Conservation (phyloP, 129 eudicot genomes). For the Smallanthus sonchifolius region DNA sequence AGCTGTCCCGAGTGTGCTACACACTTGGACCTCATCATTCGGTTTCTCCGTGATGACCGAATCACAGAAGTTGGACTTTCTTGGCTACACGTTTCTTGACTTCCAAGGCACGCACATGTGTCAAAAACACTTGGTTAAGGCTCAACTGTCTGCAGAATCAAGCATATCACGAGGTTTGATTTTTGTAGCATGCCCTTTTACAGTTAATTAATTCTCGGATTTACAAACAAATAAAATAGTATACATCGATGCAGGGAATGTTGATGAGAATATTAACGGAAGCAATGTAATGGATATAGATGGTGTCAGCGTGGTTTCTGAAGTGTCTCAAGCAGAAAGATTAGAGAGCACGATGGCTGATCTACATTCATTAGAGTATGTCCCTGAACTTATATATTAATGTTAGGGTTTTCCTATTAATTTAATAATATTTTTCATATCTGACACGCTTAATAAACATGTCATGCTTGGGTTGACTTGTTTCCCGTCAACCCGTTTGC, state of each 20-base stretch:
- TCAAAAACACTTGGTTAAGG: conserved; percentile 56
- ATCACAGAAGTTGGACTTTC: conserved; percentile 53
- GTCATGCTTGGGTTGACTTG: not conserved
- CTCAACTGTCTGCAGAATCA: conserved; percentile 26
- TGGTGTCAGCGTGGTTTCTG: conserved; percentile 48
- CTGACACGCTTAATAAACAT: not conserved
- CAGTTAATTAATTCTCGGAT: not conserved
- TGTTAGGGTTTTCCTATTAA: not conserved
- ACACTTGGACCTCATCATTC: conserved; percentile 37
- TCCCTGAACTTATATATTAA: not conserved
- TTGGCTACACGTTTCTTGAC: conserved; percentile 71
- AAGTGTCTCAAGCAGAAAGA: conserved; percentile 57
- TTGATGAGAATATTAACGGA: conserved; percentile 17
- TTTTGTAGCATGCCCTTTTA: not conserved
- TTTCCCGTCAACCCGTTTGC: not conserved
- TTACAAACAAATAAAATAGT: not conserved
- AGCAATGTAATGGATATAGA: conserved; percentile 32
- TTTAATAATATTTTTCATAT: not conserved
- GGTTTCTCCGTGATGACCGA: conserved; percentile 39
- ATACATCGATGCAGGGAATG: conserved; percentile 28
- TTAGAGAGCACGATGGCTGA: conserved; percentile 35
- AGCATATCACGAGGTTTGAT: conserved; percentile 36
- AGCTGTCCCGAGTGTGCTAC: conserved; percentile 40
- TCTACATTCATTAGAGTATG: conserved; percentile 46
- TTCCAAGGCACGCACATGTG: conserved; percentile 83